Conservation (phyloP, 257 asterid genomes). For the Verbascum thapsus region DNA sequence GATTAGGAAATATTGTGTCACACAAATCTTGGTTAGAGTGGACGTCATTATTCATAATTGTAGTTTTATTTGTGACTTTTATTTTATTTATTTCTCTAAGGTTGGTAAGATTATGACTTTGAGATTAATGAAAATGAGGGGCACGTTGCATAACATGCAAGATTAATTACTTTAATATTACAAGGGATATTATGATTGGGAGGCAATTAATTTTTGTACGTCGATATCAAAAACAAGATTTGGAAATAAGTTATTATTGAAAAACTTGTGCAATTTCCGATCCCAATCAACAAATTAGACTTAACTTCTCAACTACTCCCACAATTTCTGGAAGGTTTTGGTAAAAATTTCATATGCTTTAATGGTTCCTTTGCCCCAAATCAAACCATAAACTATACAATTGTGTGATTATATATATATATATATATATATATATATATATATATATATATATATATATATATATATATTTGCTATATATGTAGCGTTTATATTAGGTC, state of each 20-base stretch:
- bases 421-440: no score
- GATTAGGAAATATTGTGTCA: no score
- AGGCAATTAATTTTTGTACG: not conserved
- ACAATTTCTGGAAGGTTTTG: constrained; percentile 9
- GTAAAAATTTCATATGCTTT: not conserved
- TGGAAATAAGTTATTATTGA: constrained; percentile 30
- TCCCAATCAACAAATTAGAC: constrained; percentile 26
- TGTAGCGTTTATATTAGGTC: no score
- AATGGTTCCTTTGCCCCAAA: not conserved
- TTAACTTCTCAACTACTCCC: constrained; percentile 29
- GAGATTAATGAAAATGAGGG: constrained; percentile 7
- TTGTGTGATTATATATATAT: no score
- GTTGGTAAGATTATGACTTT: constrained; percentile 42
- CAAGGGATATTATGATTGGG: not conserved
- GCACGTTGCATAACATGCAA: constrained; percentile 35
- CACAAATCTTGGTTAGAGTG: constrained; percentile 19
- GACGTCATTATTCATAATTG: constrained; percentile 14
- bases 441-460: no score
- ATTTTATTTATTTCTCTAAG: not conserved
- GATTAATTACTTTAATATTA: not conserved
- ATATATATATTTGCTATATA: no score
- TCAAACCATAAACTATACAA: no score
- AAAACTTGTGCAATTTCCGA: constrained; percentile 2
- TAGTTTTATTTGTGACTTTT: not conserved
- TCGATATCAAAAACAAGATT: constrained; percentile 15